A percentile compares a stretch with the other conserved stretches of the same genome.
Conservation (phyloP, 148 eudicot genomes). For the Polygonum aviculare region DNA sequence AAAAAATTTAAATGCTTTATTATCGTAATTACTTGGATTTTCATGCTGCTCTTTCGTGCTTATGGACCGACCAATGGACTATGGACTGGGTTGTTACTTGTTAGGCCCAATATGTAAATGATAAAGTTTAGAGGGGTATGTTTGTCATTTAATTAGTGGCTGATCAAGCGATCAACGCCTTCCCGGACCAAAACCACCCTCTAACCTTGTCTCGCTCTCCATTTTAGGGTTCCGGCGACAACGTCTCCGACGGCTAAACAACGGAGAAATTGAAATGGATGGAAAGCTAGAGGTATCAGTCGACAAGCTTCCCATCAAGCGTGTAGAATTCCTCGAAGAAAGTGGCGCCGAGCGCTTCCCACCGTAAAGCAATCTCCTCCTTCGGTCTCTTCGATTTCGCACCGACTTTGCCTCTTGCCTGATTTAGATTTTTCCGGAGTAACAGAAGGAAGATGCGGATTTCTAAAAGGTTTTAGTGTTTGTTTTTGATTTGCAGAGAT, state of each 20-base stretch:
- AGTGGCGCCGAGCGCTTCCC: constrained; percentile 76
- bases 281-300: constrained; percentile 49
- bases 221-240: constrained; percentile 11
- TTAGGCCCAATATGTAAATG: not conserved
- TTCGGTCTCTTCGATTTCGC: constrained; percentile 1
- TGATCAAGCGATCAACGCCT: not conserved
- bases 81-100: not conserved
- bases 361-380: constrained; percentile 27
- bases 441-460: not conserved
- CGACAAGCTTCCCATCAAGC: constrained; percentile 89
- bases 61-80: not conserved
- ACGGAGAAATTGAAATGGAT: constrained; percentile 29
- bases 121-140: not conserved
- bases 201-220: not conserved
- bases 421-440: not conserved
- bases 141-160: not conserved
- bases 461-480: constrained; percentile 8
- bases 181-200: not conserved
- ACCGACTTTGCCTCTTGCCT: not conserved
- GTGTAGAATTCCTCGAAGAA: constrained; percentile 73
- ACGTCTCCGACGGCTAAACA: not conserved
- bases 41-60: no score
- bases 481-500: constrained; percentile 34
- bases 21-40: no score
- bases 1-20: no score